Base-by-base conservation (phyloP, 169 alveolate genomes). In the Perkinsus olseni region DNA sequence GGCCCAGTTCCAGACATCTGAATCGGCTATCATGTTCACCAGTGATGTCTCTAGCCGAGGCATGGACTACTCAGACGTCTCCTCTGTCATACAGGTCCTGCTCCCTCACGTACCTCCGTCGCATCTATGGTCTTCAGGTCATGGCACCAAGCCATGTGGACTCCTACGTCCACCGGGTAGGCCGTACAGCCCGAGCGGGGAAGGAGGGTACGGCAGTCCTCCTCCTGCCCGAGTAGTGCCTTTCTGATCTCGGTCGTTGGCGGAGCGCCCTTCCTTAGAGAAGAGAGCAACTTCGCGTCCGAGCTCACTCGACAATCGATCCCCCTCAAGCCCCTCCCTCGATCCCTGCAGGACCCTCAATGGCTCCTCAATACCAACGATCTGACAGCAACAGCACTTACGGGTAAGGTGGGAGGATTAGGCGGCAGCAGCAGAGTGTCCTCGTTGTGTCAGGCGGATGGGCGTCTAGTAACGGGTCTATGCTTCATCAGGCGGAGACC, bases 111-210 rank as follows among this genome's bases (percentile, higher is more conserved):
- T 3, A 13, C 10, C 82, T 13, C 82, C 1, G 82, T 62, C 8
- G 82, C 17, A 62, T 4, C 34, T 45, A 24, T 28, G 4, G 34
- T 24, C 8, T 13, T 13, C 34, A 62, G 82, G 82, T 62, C 28
- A 62, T 62, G 82, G 82, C 82, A 6, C 82, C 82, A 21, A 62
- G 82, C 17, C 82, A 62, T 62, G 82, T 62, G 1, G 82, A 62
- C 34, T 62, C 82, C 82, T 62, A 62, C 31, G 82, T 98, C 24
- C 99, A 98, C 93, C 95, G 99, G 95, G 99, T 98, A 0, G 99
- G 99, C 74, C 97, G 99, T 94, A 99, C 99, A 6, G 99, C 99
- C 24, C 95, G 99, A 74, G 99, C 99, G 17, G 99, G 99, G 31
- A 97, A 97, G 93, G 96, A 99, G 39, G 99, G 99, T 3, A 96